Conservation (phyloP, 2,329 filamentous ascomycete genomes). For the Botrytis fabae region DNA sequence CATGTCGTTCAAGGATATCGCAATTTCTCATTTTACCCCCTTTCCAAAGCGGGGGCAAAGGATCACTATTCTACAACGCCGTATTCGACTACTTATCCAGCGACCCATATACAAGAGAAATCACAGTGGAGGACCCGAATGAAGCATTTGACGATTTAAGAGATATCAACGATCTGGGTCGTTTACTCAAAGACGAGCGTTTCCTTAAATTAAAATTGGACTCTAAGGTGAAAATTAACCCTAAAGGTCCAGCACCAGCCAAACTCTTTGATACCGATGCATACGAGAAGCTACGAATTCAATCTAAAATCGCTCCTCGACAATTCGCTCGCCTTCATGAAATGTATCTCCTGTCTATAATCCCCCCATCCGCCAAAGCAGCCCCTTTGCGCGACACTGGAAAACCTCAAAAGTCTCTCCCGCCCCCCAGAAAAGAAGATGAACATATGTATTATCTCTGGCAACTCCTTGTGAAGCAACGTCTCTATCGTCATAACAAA, state of each 20-base stretch:
- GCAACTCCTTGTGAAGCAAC: conserved; percentile 73
- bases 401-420: conserved; percentile 32
- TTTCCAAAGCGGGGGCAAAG: conserved; percentile 79
- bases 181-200: conserved; percentile 58
- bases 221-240: conserved; percentile 50
- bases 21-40: conserved; percentile 91
- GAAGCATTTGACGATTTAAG: conserved; percentile 80
- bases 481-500: conserved; percentile 73
- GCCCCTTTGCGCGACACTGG: conserved; percentile 44
- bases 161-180: conserved; percentile 70
- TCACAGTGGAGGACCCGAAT: conserved; percentile 93
- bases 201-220: conserved; percentile 60
- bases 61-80: conserved; percentile 74
- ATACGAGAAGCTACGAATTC: conserved; percentile 57
- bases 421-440: conserved; percentile 47
- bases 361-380: conserved; percentile 58
- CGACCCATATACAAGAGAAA: conserved; percentile 66
- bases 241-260: conserved; percentile 49
- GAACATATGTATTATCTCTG: conserved; percentile 68
- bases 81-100: conserved; percentile 71
- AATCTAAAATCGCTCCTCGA: conserved; percentile 71
- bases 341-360: conserved; percentile 67
- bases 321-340: conserved; percentile 76
- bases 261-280: conserved; percentile 59
- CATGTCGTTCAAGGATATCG: conserved; percentile 80